Percentiles rank a stretch among this genome's conserved stretches.
Evolutionary conservation across 768 basidiomycete species (phyloP).

Genomic region (Dictyophora rubrovolvata): DNA sequence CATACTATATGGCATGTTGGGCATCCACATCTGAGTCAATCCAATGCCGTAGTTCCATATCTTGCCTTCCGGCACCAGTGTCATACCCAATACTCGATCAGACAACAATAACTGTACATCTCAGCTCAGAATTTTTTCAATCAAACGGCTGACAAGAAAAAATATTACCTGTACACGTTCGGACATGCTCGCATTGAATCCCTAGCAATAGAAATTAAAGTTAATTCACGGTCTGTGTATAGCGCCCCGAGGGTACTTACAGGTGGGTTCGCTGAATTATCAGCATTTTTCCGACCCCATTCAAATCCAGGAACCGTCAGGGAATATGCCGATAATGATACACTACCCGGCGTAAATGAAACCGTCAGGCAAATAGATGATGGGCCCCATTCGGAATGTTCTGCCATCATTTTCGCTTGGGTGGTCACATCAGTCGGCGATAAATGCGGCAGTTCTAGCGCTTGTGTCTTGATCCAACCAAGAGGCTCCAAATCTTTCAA

Average conservation of each 20-base stretch:
- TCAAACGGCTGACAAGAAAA: background rate
- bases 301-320: constrained; percentile 90
- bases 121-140: background rate
- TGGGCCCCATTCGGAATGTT: constrained; percentile 91
- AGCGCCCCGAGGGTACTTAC: constrained; percentile 24
- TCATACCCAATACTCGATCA: constrained; percentile 93
- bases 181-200: constrained; percentile 99
- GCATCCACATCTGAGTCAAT: constrained; percentile 83
- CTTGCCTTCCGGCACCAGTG: constrained; percentile 84
- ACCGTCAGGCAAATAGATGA: constrained; percentile 89
- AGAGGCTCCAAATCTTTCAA: constrained; percentile 91
- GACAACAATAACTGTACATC: constrained; percentile 61
- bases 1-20: constrained; percentile 72
- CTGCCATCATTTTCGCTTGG: constrained; percentile 94
- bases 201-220: constrained; percentile 27
- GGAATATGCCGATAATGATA: constrained; percentile 88
- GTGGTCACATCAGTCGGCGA: constrained; percentile 89
- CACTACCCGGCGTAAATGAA: constrained; percentile 96
- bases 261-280: constrained; percentile 73
- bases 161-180: constrained; percentile 62
- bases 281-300: constrained; percentile 92
- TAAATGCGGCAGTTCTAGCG: constrained; percentile 82
- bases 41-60: constrained; percentile 98
- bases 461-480: constrained; percentile 96
- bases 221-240: constrained; percentile 3